These are phyloP conservation scores for Glaciozyma antarctica DNA, from an alignment of 768 basidiomycete genomes.

Conservation along the genomic window DNA sequence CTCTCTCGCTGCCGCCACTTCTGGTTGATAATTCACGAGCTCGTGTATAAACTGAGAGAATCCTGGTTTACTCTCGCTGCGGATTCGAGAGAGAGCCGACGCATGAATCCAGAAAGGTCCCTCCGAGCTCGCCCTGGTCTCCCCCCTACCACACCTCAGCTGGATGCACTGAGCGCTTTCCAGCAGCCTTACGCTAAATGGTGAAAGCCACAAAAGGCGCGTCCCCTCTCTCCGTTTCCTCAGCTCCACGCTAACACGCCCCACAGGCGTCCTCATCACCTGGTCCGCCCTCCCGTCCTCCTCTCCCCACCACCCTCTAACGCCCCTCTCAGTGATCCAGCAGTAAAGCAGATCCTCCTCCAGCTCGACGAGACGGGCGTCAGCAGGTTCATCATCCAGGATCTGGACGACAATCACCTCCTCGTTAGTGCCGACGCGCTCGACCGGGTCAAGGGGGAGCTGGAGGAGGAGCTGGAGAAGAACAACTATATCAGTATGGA, in stretches of 20 bases:
- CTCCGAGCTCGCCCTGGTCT: no score
- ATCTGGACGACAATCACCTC: constrained; percentile 71
- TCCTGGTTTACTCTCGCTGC: no score
- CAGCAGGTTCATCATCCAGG: constrained; percentile 60
- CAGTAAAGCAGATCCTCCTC: constrained; percentile 78
- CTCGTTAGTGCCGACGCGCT: constrained; percentile 76
- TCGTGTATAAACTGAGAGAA: no score
- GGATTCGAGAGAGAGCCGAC: no score
- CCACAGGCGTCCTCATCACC: constrained; percentile 28
- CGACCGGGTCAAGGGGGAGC: constrained; percentile 47
- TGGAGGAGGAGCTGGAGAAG: constrained; percentile 24
- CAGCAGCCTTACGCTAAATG: constrained; percentile 3
- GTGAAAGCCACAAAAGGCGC: constrained; percentile 30
- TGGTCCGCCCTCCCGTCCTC: constrained; percentile 15
- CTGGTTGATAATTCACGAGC: no score
- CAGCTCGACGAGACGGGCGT: constrained; percentile 53
- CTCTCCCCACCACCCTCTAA: neutral
- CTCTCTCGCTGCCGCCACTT: neutral
- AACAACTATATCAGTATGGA: constrained; percentile 15
- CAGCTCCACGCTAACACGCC: neutral
- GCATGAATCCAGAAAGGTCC: no score
- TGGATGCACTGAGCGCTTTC: neutral
- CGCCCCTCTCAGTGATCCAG: constrained; percentile 55
- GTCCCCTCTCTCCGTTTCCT: fast-evolving
- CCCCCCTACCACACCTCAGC: no score